A percentile compares a stretch with the other conserved stretches of the same genome.
Evolutionary conservation across 371 early-diverging fungal species (phyloP).

Genomic region (Umbelopsis sp.): DNA sequence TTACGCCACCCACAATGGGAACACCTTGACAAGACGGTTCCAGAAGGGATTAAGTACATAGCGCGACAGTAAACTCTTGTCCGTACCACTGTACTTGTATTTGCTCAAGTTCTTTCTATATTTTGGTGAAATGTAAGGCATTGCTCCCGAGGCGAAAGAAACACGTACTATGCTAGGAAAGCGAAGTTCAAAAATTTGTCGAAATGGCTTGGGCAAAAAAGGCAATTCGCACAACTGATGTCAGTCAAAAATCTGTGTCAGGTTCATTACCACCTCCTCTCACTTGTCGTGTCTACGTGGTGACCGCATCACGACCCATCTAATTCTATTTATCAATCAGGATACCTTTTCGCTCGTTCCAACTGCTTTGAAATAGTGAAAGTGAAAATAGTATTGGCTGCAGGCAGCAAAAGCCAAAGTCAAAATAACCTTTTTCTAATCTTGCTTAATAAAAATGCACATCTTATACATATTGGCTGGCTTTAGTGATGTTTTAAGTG

Average conservation of each 20-base stretch:
- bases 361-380: no score
- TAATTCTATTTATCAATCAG: no score
- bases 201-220: background rate
- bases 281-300: no score
- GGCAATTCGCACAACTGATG: background rate
- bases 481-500: no score
- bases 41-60: slow-evolving; percentile 91
- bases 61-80: slow-evolving; percentile 88
- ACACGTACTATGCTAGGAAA: background rate
- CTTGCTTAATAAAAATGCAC: no score
- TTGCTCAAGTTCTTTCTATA: slow-evolving; percentile 60
- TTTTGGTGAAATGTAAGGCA: slow-evolving; percentile 18
- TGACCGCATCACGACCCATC: no score
- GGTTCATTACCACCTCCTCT: no score
- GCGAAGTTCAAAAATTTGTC: background rate
- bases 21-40: slow-evolving; percentile 83
- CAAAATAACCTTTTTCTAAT: no score
- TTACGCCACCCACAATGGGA: slow-evolving; percentile 93
- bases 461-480: no score
- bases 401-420: no score
- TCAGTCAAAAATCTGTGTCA: background rate
- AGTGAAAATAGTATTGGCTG: no score
- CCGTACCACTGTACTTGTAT: slow-evolving; percentile 85
- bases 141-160: slow-evolving; percentile 13
- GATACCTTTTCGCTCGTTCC: no score